A percentile compares a stretch with the other conserved stretches of the same genome.
Conservation (phyloP, 352 stramenopile genomes). For the Elongisporangium prolatum region DNA sequence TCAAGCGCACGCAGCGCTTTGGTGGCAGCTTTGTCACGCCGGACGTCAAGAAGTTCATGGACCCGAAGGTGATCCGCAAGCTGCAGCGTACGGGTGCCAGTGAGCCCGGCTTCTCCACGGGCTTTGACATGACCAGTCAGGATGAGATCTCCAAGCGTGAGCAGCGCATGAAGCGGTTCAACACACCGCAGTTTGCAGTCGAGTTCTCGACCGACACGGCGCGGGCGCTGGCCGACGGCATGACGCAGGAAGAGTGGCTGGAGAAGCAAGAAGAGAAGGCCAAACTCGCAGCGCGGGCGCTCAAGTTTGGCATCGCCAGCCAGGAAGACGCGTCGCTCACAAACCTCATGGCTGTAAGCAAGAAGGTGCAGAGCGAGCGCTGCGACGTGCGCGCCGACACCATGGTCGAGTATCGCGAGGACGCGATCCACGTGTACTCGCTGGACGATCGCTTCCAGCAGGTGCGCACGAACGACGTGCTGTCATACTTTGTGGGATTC, state of each 20-base stretch:
- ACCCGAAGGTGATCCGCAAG: conserved; percentile 70
- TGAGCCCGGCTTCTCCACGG: conserved; percentile 57
- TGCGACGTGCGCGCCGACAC: conserved; percentile 46
- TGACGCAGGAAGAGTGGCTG: conserved; percentile 72
- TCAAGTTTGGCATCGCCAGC: conserved; percentile 63
- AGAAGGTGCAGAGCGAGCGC: conserved; percentile 58
- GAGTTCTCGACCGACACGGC: conserved; percentile 61
- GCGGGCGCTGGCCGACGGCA: conserved; percentile 47
- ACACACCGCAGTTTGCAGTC: conserved; percentile 68
- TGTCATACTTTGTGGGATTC: conserved; percentile 77
- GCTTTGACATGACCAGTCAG: conserved; percentile 62
- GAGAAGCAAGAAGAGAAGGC: conserved; percentile 53
- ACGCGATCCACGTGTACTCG: conserved; percentile 81
- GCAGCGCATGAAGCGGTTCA: conserved; percentile 76
- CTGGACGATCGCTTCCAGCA: conserved; percentile 76
- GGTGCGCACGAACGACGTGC: conserved; percentile 73
- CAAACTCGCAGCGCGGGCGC: conserved; percentile 57
- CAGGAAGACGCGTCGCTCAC: conserved; percentile 25
- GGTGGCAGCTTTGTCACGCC: conserved; percentile 52
- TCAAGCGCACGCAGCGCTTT: conserved; percentile 63
- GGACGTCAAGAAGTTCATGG: conserved; percentile 72
- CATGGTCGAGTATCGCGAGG: conserved; percentile 36
- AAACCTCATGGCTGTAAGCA: conserved; percentile 31
- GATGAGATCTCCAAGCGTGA: conserved; percentile 65
- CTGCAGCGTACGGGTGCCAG: conserved; percentile 67